Evolutionary conservation across 305 asterid genomes (phyloP).

Genomic region (Rubia tinctorum): DNA sequence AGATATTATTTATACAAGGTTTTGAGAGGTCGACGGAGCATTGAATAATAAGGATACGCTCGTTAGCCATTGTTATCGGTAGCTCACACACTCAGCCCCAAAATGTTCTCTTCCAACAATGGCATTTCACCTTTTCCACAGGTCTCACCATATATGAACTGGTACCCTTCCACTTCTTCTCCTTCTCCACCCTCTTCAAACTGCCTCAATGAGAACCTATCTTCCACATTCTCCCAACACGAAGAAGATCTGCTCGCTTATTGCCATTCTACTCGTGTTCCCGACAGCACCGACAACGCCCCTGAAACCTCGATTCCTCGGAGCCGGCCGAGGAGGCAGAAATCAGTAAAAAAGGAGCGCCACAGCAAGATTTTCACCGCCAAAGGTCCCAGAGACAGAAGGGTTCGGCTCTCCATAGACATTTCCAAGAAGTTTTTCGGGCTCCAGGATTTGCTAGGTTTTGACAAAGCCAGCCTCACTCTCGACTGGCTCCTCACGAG

Average conservation of each 20-base stretch:
- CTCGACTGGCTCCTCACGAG: slow-evolving; percentile 81
- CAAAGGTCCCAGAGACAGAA: slow-evolving; percentile 72
- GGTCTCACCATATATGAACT: slow-evolving; percentile 24
- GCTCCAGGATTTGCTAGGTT: slow-evolving; percentile 76
- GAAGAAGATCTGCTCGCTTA: slow-evolving; percentile 34
- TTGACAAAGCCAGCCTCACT: slow-evolving; percentile 84
- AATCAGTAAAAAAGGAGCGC: slow-evolving; percentile 39
- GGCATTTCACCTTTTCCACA: slow-evolving; percentile 37
- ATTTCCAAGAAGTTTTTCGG: slow-evolving; percentile 77
- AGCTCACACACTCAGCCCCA: neutral
- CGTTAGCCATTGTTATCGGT: neutral
- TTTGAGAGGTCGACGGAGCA: neutral
- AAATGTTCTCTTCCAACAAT: slow-evolving; percentile 28
- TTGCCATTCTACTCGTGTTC: slow-evolving; percentile 13
- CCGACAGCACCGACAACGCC: slow-evolving; percentile 13
- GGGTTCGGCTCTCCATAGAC: slow-evolving; percentile 71
- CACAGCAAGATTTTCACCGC: slow-evolving; percentile 77
- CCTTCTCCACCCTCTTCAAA: slow-evolving; percentile 1
- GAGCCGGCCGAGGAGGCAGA: neutral
- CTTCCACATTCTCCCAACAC: slow-evolving; percentile 21
- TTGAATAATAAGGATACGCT: neutral
- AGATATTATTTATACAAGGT: neutral
- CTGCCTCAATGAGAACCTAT: slow-evolving; percentile 35
- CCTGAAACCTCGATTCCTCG: neutral
- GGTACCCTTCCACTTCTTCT: slow-evolving; percentile 16